Evolutionary conservation across 306 rosid genomes (phyloP).

Genomic region (Albizia julibrissin): DNA sequence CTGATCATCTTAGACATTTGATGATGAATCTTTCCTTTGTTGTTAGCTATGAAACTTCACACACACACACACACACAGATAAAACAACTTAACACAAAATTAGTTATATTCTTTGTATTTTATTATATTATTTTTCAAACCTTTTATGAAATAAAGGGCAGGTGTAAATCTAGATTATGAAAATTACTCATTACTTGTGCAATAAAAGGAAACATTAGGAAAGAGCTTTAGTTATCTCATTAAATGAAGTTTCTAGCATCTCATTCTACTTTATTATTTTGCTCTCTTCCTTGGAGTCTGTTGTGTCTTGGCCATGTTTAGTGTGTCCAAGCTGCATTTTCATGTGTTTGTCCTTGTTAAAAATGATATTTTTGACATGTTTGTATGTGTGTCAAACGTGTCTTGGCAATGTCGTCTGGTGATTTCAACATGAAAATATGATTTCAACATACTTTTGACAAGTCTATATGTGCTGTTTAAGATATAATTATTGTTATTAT

Average conservation of each 20-base stretch:
- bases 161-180: not conserved
- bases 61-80: not conserved
- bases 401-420: not conserved
- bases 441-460: too few relatives aligned
- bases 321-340: not conserved
- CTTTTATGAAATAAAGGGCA: too few relatives aligned
- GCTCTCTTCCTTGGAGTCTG: not conserved
- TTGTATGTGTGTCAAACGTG: not conserved
- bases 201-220: not conserved
- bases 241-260: not conserved
- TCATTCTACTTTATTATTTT: not conserved
- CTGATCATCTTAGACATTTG: not conserved
- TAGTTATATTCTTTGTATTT: not conserved
- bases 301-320: not conserved
- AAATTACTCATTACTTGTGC: not conserved
- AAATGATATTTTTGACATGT: not conserved
- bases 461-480: too few relatives aligned
- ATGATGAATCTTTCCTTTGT: not conserved
- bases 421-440: not conserved
- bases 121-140: not conserved
- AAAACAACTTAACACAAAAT: not conserved
- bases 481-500: too few relatives aligned
- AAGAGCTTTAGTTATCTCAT: not conserved
- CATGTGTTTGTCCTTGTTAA: not conserved
- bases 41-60: not conserved